Conservation (phyloP, 2,329 filamentous ascomycete genomes). For the Cladosporium sp. region DNA sequence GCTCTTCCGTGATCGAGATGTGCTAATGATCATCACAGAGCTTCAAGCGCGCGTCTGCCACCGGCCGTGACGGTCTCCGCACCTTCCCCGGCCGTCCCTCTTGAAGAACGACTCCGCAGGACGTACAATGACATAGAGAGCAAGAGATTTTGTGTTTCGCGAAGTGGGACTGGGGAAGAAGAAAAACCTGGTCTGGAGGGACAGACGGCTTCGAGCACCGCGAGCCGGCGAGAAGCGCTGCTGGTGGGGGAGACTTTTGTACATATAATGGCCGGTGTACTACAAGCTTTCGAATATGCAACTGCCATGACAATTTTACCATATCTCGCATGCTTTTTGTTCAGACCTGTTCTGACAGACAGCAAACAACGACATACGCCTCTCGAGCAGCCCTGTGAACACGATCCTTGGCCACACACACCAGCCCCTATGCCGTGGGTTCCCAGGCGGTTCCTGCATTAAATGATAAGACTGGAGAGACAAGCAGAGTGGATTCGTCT, state of each 20-base stretch:
- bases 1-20: neutral
- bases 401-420: too few relatives aligned
- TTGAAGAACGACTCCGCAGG: conserved; percentile 12
- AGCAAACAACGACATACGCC: too few relatives aligned
- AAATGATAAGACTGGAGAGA: too few relatives aligned
- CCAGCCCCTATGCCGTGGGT: too few relatives aligned
- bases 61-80: conserved; percentile 48
- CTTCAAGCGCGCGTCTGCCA: conserved; percentile 48
- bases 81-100: conserved; percentile 37
- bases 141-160: neutral
- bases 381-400: too few relatives aligned
- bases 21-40: conserved; percentile 35
- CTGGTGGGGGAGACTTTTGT: conserved; percentile 7
- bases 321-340: too few relatives aligned
- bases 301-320: conserved; percentile 6
- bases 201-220: conserved; percentile 5
- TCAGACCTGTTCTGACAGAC: too few relatives aligned
- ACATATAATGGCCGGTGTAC: conserved; percentile 14
- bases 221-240: conserved; percentile 1
- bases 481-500: too few relatives aligned
- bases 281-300: conserved; percentile 7
- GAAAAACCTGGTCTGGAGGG: conserved; percentile 3
- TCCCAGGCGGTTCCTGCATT: too few relatives aligned
- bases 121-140: conserved; percentile 1
- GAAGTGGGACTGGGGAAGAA: neutral